These are phyloP conservation scores for Piedraia hortae DNA, from an alignment of 2,329 filamentous ascomycete species.

Conservation along the genomic window DNA sequence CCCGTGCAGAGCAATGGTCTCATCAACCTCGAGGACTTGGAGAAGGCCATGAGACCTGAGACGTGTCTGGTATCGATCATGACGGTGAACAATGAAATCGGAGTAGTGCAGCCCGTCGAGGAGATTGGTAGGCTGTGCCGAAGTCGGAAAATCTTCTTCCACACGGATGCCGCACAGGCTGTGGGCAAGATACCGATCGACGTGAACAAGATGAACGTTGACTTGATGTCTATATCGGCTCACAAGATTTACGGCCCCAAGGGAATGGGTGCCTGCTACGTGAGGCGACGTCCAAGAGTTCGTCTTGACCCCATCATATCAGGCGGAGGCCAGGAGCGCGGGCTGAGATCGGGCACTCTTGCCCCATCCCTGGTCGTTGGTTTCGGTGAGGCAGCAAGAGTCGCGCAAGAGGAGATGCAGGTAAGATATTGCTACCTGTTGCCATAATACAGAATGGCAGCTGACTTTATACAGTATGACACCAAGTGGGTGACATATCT, in stretches of 20 bases:
- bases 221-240: conserved; percentile 93
- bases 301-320: conserved; percentile 88
- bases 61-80: conserved; percentile 88
- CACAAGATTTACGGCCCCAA: conserved; percentile 98
- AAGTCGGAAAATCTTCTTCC: conserved; percentile 85
- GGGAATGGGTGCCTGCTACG: conserved; percentile 87
- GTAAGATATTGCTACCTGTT: conserved; percentile 27
- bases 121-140: conserved; percentile 85
- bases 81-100: conserved; percentile 98
- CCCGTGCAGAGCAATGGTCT: conserved; percentile 73
- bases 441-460: conserved; percentile 2
- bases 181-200: conserved; percentile 96
- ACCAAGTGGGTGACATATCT: conserved; percentile 55
- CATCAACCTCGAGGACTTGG: conserved; percentile 55
- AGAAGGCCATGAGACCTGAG: conserved; percentile 70
- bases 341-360: conserved; percentile 76
- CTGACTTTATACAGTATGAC: conserved; percentile 43
- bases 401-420: conserved; percentile 68
- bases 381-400: conserved; percentile 82
- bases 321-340: conserved; percentile 86
- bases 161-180: conserved; percentile 85
- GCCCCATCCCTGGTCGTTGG: conserved; percentile 72
- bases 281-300: conserved; percentile 73
- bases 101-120: conserved; percentile 87
- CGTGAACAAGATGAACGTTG: conserved; percentile 93